Percentiles rank a stretch among this genome's conserved stretches.
phyloP scores from a whole-genome alignment of 2,329 filamentous ascomycete species.

The Sarocladium brachiariae region DNA sequence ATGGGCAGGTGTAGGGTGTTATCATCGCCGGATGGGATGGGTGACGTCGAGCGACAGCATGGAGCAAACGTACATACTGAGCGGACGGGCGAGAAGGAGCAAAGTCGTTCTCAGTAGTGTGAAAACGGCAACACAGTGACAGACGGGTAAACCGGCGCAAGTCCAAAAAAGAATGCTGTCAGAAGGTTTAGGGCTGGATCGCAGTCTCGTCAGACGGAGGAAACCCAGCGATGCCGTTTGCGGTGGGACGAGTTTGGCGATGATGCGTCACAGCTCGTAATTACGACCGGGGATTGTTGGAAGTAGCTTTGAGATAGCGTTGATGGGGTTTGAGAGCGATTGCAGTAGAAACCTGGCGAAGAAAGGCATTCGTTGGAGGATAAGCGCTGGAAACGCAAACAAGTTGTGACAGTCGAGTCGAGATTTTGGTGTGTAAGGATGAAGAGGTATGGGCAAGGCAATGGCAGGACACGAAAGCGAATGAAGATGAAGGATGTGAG shows the following conservation, averaged over 20 bases:
- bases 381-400: constrained; percentile 1
- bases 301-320: neutral
- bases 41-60: neutral
- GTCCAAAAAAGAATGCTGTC: neutral
- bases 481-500: neutral
- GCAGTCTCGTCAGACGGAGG: neutral
- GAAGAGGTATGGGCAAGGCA: constrained; percentile 2
- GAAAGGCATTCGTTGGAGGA: neutral
- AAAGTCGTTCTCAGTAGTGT: neutral
- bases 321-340: neutral
- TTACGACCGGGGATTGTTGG: constrained; percentile 7
- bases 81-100: neutral
- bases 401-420: neutral
- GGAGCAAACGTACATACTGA: neutral
- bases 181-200: neutral
- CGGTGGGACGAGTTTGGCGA: constrained; percentile 1
- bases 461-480: constrained; percentile 3
- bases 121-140: neutral
- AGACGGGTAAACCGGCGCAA: neutral
- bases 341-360: neutral
- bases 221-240: constrained; percentile 3
- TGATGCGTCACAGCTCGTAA: constrained; percentile 8
- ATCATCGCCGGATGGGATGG: neutral
- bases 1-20: neutral
- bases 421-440: constrained; percentile 1